Evolutionary conservation across 441 rosid genomes (phyloP).

Genomic region (Lagerstroemia fauriei): DNA sequence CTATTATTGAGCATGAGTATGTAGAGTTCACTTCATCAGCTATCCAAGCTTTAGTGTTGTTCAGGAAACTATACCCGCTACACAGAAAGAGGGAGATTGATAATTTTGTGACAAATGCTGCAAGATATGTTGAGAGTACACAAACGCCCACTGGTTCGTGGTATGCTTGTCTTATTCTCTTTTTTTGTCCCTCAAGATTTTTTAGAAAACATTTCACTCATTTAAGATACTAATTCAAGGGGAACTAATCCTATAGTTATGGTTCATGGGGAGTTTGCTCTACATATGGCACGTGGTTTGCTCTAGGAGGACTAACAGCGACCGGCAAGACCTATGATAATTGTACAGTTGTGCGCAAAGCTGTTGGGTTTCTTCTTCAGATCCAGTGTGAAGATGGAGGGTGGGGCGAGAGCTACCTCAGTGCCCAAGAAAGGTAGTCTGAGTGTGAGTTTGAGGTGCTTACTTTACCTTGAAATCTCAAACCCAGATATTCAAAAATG

Average conservation of each 20-base stretch:
- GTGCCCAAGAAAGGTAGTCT: constrained; percentile 64
- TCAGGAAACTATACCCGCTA: constrained; percentile 9
- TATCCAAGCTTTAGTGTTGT: not conserved
- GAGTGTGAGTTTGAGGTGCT: not conserved
- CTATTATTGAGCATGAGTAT: constrained; percentile 58
- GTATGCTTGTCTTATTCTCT: not conserved
- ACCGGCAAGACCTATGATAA: constrained; percentile 21
- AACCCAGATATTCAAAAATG: not conserved
- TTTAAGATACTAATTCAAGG: not conserved
- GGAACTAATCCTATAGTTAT: constrained; percentile 12
- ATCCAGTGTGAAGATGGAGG: constrained; percentile 58
- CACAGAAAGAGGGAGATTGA: constrained; percentile 24
- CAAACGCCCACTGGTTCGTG: constrained; percentile 25
- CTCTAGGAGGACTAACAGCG: constrained; percentile 29
- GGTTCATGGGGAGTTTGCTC: constrained; percentile 32
- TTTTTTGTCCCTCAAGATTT: not conserved
- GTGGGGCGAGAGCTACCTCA: constrained; percentile 75
- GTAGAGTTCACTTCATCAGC: constrained; percentile 10
- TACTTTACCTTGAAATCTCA: not conserved
- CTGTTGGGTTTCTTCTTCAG: constrained; percentile 57
- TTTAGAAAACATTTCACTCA: not conserved
- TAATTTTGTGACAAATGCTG: constrained; percentile 12
- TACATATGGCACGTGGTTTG: constrained; percentile 33
- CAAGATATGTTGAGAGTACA: constrained; percentile 15
- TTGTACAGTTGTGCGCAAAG: constrained; percentile 47